These are phyloP conservation scores for Lichtheimia corymbifera DNA, from an alignment of 371 early-diverging fungal genomes.

Conservation along the genomic window DNA sequence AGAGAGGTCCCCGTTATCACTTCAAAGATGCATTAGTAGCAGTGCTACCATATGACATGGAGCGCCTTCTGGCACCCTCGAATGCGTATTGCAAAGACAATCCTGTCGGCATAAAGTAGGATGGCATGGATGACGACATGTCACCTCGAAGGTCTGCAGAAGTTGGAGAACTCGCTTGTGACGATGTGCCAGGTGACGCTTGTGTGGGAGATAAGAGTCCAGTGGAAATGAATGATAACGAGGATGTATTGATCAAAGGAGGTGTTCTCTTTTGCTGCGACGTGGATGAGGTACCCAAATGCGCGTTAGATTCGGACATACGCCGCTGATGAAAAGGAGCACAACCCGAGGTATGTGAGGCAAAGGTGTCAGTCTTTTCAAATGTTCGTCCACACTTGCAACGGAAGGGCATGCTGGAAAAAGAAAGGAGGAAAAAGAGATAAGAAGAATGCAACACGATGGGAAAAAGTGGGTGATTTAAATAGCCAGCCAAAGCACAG, in stretches of 20 bases:
- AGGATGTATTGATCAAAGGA: constrained; percentile 18
- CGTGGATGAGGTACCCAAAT: too few species aligned
- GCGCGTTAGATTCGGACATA: constrained; percentile 31
- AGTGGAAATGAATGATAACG: constrained; percentile 24
- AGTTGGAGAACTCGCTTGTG: constrained; percentile 20
- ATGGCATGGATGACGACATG: constrained; percentile 19
- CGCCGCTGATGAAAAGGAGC: constrained; percentile 51
- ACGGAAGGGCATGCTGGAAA: constrained; percentile 50
- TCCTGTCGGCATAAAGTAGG: constrained; percentile 48
- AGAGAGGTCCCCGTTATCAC: not conserved
- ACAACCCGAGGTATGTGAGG: constrained; percentile 48
- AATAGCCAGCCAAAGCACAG: not conserved
- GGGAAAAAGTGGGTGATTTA: constrained; percentile 12
- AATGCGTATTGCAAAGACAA: constrained; percentile 52
- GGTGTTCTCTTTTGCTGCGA: constrained; percentile 11
- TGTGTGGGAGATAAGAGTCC: constrained; percentile 25
- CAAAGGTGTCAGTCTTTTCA: constrained; percentile 55
- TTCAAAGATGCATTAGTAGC: constrained; percentile 6
- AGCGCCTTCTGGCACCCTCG: constrained; percentile 54
- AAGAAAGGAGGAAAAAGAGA: constrained; percentile 9
- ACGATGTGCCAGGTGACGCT: constrained; percentile 14
- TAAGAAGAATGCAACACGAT: constrained; percentile 12
- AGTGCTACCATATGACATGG: constrained; percentile 43
- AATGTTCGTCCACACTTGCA: constrained; percentile 59
- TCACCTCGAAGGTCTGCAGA: constrained; percentile 7